phyloP scores from a whole-genome alignment of 2,329 filamentous ascomycete genomes.

The Hypocreales sp. region DNA sequence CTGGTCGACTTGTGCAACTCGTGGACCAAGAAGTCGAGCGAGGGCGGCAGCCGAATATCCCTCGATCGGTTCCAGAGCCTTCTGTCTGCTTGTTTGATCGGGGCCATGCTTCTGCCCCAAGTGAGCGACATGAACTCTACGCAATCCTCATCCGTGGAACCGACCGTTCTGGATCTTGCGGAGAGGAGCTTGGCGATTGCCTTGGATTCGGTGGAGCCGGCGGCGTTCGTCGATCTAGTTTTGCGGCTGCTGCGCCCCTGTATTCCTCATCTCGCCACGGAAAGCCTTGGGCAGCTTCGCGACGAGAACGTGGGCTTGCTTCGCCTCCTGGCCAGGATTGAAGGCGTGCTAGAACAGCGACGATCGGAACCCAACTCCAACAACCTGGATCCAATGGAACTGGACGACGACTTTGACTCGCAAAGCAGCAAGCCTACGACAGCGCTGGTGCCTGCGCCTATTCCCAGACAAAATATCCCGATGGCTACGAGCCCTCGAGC shows the following conservation, averaged over 20 bases:
- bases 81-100: conserved; percentile 29
- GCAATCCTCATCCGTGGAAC: conserved; percentile 32
- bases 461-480: conserved; percentile 30
- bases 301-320: conserved; percentile 24
- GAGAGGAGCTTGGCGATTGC: conserved; percentile 25
- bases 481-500: conserved; percentile 25
- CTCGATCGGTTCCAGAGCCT: conserved; percentile 36
- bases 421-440: conserved; percentile 34
- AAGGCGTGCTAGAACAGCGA: conserved; percentile 8
- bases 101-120: conserved; percentile 29
- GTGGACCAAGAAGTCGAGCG: conserved; percentile 28
- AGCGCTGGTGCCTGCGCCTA: conserved; percentile 17
- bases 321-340: conserved; percentile 25
- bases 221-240: conserved; percentile 28
- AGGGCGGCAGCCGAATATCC: conserved; percentile 33
- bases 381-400: conserved; percentile 43
- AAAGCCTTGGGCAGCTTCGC: conserved; percentile 21
- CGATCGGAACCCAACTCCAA: conserved; percentile 10
- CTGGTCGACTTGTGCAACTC: conserved; percentile 27
- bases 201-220: conserved; percentile 27
- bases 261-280: conserved; percentile 26
- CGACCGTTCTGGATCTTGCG: conserved; percentile 22
- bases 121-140: conserved; percentile 29
- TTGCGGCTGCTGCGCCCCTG: conserved; percentile 27
- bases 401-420: conserved; percentile 50